Base-by-base conservation (phyloP, 2,329 filamentous ascomycete species). In the Fusarium abutilonis region DNA sequence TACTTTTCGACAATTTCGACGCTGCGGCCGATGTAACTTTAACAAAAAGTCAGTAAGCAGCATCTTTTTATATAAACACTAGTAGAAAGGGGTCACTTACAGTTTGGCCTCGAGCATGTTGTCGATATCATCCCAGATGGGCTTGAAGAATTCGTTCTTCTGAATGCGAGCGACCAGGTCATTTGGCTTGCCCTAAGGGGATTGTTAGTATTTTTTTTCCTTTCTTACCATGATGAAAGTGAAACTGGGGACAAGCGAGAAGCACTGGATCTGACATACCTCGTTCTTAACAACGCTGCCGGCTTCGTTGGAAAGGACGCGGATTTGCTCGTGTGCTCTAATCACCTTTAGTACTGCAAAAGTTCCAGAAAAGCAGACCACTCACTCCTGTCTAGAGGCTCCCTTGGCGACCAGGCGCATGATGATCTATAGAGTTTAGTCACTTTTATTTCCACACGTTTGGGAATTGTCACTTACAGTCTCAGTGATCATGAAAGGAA, bases 71-170 rank as follows among this genome's bases (percentile, higher is more conserved):
- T n/a, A 8, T 26, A 26, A 26, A 26, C 23, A 26, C 6, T 26
- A 26, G 6, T 26, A 4, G 4, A 26, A 26, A 26, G 23, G 23
- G 23, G 6, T 26, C 23, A 26, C 23, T 26, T 26, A 26, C 23
- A 64, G 56, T 23, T 60, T 38, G 3, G 56, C 52, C 29, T 59
- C 44, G 21, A 68, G 56, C 45, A 67, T 56, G 2, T 48, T 43
- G 21, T 67, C 65, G 7, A 67, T 54, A 4, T 67, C 65, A 17
- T 19, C 64, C 47, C 59, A 60, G 26, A 67, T 63, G 0, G 64
- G 64, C 32, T 51, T 48, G 38, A 67, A 67, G 41, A 63, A 67
- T n/a, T 63, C 64, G 0, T 54, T 67, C n/a, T 57, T 63, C 46
- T 51, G 54, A 38, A 68, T 60, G 5, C 65, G 28, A 38, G 52